Conservation (phyloP, 208 protist genomes). For the Borovskyia barvae region DNA sequence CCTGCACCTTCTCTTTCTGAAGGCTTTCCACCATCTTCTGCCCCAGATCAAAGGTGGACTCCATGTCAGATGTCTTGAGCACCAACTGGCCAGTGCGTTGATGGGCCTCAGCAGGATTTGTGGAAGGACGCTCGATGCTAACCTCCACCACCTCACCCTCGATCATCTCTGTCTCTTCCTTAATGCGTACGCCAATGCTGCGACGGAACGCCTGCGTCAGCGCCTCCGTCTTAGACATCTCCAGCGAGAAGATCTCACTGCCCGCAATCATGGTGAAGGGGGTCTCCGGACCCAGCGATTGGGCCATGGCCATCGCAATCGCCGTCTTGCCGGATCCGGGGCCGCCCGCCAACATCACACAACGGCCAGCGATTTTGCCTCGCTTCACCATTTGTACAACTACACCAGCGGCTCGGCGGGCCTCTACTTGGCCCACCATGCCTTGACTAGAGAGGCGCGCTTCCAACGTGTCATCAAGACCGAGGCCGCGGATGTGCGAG, state of each 20-base stretch:
- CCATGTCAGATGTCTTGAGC: conserved; percentile 99
- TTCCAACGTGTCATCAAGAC: conserved; percentile 98
- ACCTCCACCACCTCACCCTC: conserved; percentile 99
- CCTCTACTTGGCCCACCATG: conserved; percentile 98
- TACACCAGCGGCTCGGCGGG: conserved; percentile 88
- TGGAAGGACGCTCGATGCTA: conserved; percentile 96
- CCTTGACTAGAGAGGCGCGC: conserved; percentile 94
- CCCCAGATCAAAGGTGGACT: conserved; percentile 99
- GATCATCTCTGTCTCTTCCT: conserved; percentile 99
- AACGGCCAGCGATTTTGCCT: conserved; percentile 99
- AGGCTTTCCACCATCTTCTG: conserved; percentile 99
- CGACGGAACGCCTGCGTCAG: conserved; percentile 99
- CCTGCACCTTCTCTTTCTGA: conserved; percentile 98
- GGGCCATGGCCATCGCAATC: conserved; percentile 99
- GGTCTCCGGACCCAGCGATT: conserved; percentile 96
- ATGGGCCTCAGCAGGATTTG: conserved; percentile 84
- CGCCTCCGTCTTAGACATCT: conserved; percentile 99
- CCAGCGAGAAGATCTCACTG: conserved; percentile 99
- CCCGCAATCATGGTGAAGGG: conserved; percentile 99
- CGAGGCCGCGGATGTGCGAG: conserved; percentile 99
- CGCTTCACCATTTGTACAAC: conserved; percentile 98
- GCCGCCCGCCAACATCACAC: conserved; percentile 98
- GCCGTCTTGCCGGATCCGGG: conserved; percentile 98
- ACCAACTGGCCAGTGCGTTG: conserved; percentile 98
- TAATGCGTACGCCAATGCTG: conserved; percentile 99